These are phyloP conservation scores for Phytophthora agathidicida DNA, from an alignment of 352 stramenopile genomes.

Conservation along the genomic window DNA sequence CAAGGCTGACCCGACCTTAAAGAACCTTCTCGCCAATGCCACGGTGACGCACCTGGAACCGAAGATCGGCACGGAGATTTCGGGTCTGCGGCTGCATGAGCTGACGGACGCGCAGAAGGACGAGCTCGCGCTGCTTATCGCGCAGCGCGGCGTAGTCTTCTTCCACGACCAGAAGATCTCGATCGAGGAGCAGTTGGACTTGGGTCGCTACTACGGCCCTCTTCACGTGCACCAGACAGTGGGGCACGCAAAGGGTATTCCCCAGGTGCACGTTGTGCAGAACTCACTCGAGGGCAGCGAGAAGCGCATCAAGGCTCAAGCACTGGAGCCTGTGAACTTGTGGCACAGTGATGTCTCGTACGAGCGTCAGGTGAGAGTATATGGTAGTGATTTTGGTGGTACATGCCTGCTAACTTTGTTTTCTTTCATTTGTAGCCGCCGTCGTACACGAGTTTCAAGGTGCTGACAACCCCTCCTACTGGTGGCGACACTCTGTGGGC, in stretches of 20 bases:
- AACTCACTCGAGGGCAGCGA: slow-evolving; percentile 16
- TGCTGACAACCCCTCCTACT: slow-evolving; percentile 34
- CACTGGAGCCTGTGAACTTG: slow-evolving; percentile 26
- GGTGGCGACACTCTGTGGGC: slow-evolving; percentile 55
- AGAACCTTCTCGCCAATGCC: slow-evolving; percentile 20
- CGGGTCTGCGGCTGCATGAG: slow-evolving; percentile 26
- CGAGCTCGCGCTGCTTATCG: slow-evolving; percentile 22
- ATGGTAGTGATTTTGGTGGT: background rate
- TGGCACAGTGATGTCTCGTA: slow-evolving; percentile 52
- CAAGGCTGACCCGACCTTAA: slow-evolving; percentile 29
- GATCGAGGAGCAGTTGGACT: slow-evolving; percentile 18
- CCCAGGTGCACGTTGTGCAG: slow-evolving; percentile 18
- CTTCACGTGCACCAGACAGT: slow-evolving; percentile 26
- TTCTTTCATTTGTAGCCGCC: slow-evolving; percentile 19
- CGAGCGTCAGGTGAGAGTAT: slow-evolving; percentile 29
- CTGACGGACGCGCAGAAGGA: slow-evolving; percentile 24
- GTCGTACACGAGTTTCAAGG: slow-evolving; percentile 32
- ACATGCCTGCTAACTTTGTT: background rate
- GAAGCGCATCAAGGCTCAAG: slow-evolving; percentile 20
- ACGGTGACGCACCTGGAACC: slow-evolving; percentile 27
- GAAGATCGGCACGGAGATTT: slow-evolving; percentile 27
- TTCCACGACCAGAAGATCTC: slow-evolving; percentile 26
- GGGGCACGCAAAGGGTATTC: slow-evolving; percentile 16
- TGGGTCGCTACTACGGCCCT: slow-evolving; percentile 26
- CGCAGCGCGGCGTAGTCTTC: slow-evolving; percentile 24